Conservation (phyloP, 2,329 filamentous ascomycete genomes). For the Rhinocladiella similis region DNA sequence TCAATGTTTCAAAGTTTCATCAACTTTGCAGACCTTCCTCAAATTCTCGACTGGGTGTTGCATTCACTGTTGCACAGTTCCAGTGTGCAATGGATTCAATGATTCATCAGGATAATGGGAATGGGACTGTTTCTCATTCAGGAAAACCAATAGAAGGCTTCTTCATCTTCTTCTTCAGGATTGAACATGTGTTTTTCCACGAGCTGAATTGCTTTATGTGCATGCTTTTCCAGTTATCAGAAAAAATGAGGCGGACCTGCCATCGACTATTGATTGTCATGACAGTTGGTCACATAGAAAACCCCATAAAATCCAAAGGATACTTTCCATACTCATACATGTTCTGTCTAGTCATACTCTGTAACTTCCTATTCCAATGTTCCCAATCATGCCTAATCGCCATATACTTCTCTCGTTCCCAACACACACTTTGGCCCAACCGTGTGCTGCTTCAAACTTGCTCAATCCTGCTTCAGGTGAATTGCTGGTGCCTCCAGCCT, state of each 20-base stretch:
- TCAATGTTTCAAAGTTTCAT: too few species aligned
- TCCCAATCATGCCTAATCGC: neutral
- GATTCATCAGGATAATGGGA: too few species aligned
- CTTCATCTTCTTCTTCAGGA: too few species aligned
- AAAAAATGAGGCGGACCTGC: neutral
- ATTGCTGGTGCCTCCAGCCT: neutral
- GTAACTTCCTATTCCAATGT: neutral
- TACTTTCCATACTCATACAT: conserved; percentile 1
- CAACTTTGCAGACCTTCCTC: too few species aligned
- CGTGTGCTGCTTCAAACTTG: too few species aligned
- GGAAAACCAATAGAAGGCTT: neutral
- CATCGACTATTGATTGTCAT: too few species aligned
- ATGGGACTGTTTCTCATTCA: neutral
- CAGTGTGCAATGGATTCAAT: neutral
- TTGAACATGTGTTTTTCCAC: neutral
- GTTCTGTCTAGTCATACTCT: neutral
- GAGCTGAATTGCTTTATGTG: neutral
- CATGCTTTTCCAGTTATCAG: too few species aligned
- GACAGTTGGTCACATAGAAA: too few species aligned
- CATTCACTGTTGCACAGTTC: neutral
- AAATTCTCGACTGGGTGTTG: neutral
- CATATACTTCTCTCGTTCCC: neutral
- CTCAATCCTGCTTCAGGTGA: neutral
- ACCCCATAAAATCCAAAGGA: neutral
- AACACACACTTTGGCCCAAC: too few species aligned